phyloP scores from a whole-genome alignment of 345 rosid genomes.

The Moricandia arvensis region DNA sequence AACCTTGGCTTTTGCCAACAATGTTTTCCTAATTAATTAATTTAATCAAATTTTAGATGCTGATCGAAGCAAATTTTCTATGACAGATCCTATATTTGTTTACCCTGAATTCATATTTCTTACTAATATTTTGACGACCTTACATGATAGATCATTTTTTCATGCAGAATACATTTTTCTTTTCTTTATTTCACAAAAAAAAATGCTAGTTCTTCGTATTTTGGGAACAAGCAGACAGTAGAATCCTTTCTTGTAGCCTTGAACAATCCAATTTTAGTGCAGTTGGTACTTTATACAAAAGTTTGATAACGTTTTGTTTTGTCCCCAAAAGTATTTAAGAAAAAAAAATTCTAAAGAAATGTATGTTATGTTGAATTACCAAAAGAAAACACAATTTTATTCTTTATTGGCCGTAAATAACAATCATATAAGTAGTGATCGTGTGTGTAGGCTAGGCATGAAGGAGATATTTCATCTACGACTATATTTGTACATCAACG shows the following conservation, averaged over 20 bases:
- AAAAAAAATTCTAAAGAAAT: no score
- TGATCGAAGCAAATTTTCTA: background rate
- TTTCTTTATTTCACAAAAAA: background rate
- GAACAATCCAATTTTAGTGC: background rate
- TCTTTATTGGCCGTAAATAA: background rate
- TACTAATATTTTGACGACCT: background rate
- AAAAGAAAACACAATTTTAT: background rate
- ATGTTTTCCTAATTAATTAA: background rate
- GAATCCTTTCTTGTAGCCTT: background rate
- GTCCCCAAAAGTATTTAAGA: no score
- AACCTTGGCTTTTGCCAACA: background rate
- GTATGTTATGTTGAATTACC: background rate
- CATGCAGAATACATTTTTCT: background rate
- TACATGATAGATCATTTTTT: no score
- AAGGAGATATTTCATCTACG: conserved; percentile 6
- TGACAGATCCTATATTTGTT: background rate
- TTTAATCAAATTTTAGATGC: background rate
- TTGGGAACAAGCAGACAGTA: no score
- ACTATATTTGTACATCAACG: background rate
- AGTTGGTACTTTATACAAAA: background rate
- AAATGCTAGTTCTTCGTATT: background rate
- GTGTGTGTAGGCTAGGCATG: conserved; percentile 13
- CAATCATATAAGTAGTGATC: background rate
- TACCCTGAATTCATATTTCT: no score
- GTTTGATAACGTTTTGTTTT: background rate